These are phyloP conservation scores for Linum usitatissimum DNA, from an alignment of 345 rosid species.

Conservation along the genomic window DNA sequence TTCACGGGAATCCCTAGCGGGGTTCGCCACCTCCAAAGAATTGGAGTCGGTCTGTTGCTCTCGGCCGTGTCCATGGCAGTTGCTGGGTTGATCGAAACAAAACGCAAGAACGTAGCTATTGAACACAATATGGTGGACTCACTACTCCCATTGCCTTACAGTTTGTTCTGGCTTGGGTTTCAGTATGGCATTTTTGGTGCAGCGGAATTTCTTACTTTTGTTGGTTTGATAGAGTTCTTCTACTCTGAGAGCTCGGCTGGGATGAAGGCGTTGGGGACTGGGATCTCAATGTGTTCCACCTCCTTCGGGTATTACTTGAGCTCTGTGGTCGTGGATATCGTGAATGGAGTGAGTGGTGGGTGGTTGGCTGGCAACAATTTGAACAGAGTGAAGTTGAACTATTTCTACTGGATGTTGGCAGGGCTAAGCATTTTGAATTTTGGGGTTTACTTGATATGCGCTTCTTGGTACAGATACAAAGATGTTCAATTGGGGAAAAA, in stretches of 20 bases:
- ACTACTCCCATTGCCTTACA: conserved; percentile 35
- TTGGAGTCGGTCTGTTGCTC: conserved; percentile 41
- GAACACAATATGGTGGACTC: conserved; percentile 44
- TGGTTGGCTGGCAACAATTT: conserved; percentile 35
- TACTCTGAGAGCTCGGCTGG: conserved; percentile 46
- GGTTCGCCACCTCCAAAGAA: conserved; percentile 41
- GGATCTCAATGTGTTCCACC: conserved; percentile 41
- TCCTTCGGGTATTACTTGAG: conserved; percentile 52
- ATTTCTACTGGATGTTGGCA: conserved; percentile 36
- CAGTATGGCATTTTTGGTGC: conserved; percentile 47
- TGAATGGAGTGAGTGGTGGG: conserved; percentile 47
- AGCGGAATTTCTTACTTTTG: conserved; percentile 49
- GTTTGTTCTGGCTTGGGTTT: conserved; percentile 48
- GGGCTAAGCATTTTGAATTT: conserved; percentile 32
- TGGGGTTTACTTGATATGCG: conserved; percentile 40
- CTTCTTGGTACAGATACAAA: conserved; percentile 56
- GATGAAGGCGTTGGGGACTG: conserved; percentile 45
- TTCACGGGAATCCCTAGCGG: conserved; percentile 49
- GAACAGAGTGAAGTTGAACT: conserved; percentile 30
- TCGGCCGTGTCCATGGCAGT: conserved; percentile 48
- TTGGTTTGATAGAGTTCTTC: conserved; percentile 52
- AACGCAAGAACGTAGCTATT: conserved; percentile 36
- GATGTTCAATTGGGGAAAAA: conserved; percentile 18
- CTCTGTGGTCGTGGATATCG: conserved; percentile 38
- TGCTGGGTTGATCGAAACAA: conserved; percentile 42